Evolutionary conservation across 1,284 basidiomycete genomes (phyloP), one percentile per base, ranked within the genome.

Genomic region (Thecaphora thlaspeos): DNA sequence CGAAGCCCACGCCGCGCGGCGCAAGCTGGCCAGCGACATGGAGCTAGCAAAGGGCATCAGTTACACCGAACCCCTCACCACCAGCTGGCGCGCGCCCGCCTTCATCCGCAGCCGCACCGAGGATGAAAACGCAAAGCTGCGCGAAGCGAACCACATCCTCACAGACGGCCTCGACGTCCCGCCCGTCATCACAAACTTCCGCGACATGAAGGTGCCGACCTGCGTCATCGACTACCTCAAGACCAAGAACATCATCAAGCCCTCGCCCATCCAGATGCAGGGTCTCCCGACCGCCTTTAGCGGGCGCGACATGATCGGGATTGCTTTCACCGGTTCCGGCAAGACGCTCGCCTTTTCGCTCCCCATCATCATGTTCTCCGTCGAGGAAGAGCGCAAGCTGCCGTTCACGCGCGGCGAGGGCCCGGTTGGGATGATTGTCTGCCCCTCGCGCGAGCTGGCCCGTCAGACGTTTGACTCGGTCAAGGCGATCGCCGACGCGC

Each of bases 231-330:
- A 88, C 51, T 88, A 89, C 77, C 83, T 99, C 42, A 87, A 86
- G 75, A 83, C 84, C 32, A 75, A 77, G 46, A 87, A 89, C 42
- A 98, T 99, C 74, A 82, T 84, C 23, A 83, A 81, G 30, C 95
- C 95, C 0, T 93, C 95, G 0, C 94, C 94, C 2, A 98, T 98
- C 71, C 95, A 99, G 77, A 83, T 96, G 43, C 95, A 98, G 80
- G 95, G 95, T 18, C 86, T 98, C 42, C 94, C 95, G 0, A 88
- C 90, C 34, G 95, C 91, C 9, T 79, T 81, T 43, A 61, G 76
- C 0, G 80, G 80, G 5, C 68, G 80, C 24, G 80, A 81, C 56
- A 80, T 81, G 79, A 81, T 81, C 48, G 80, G 80, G 1, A 80
- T 81, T 57, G 80, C 80, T 1, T 81, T 80, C 46, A 81, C 80